Base-by-base conservation (phyloP, 176 grass and related monocot genomes). In the Musa schizocarpa region DNA sequence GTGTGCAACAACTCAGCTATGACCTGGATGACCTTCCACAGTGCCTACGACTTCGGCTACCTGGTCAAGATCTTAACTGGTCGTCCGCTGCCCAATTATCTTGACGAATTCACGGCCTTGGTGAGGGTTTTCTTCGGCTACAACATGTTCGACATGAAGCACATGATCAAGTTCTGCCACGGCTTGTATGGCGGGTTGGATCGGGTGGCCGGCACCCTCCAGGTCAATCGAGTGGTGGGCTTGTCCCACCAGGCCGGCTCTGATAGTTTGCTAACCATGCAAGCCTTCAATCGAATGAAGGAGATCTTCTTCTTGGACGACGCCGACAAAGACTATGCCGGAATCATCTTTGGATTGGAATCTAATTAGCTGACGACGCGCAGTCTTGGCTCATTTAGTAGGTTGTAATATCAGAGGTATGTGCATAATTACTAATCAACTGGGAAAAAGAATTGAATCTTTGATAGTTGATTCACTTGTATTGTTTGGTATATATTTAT, bases 11-110 rank as follows among this genome's bases (percentile, higher is more conserved):
- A 34, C 20, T 27, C 19, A 1, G 54, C 13, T 11, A 20, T 51
- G 24, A 16, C 58, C 73, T 63, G 67, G 23, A 19, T 88, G n/a
- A 87, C 83, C 1, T 81, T 83, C 74, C 61, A 67, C 10, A 68
- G 82, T 3, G 77, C 54, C 0, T 83, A 85, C 69, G 80, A 91
- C 52, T 19, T 88, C 0, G 82, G 82, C 0, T 88, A 88, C 73
- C 50, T 88, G 1, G 19, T 83, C 1, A 91, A 91, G 80, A 53
- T 62, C 0, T 2, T 81, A 5, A 65, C 66, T 17, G 8, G 17
- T 14, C 2, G 61, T 0, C 1, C 0, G 2, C n/a, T 80, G 8
- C 68, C 54, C 0, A 57, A 67, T 0, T 9, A 13, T 1, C 13
- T 54, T 2, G 4, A 9, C 0, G 48, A 25, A 2, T 81, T 75